Base-by-base conservation (phyloP, 2,329 filamentous ascomycete genomes). In the Penicillium sp. region DNA sequence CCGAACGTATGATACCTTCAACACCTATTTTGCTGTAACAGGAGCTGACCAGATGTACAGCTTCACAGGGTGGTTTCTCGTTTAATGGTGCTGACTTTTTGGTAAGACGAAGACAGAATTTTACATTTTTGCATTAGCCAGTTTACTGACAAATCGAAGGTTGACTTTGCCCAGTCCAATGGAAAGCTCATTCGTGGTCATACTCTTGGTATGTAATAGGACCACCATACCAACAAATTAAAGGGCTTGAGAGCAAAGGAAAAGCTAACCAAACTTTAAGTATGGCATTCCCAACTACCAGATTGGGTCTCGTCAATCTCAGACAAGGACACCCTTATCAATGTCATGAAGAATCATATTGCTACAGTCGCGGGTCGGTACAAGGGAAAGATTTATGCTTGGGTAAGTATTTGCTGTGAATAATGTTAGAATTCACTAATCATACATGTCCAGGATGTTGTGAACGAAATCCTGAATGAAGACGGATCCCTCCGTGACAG, bases 121-220 rank as follows among this genome's bases (percentile, higher is more conserved):
- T 6, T 2, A 6, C 21, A 8, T 36, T 18, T 34, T 27, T 36
- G 8, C 18, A 18, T 18, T 43, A 46, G 75, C 72, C 27, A 13
- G 24, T 18, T 13, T 14, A 79, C 86, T 69, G 87, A 81, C 74
- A 80, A 80, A 67, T 81, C 82, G 52, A 76, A 65, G 62, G 69
- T 77, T 32, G 61, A 72, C 46, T 72, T 75, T 31, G 73, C 72
- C 13, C 64, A 70, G 40, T 57, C 68, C 10, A 72, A 75, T 13
- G 65, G 66, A 14, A 74, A 79, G 57, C 58, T 83, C 22, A 63
- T 88, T 44, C 78, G 87, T 48, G 88, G 87, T 65, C 87, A 89
- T 66, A 86, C 80, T 47, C 74, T 81, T 34, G 72, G 81, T 58
- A 58, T 21, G 61, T 50, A 10, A n/a, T 18, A 71, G 80, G 84